Conservation (phyloP, 192 early-diverging fungal genomes). For the Funneliformis mosseae region DNA sequence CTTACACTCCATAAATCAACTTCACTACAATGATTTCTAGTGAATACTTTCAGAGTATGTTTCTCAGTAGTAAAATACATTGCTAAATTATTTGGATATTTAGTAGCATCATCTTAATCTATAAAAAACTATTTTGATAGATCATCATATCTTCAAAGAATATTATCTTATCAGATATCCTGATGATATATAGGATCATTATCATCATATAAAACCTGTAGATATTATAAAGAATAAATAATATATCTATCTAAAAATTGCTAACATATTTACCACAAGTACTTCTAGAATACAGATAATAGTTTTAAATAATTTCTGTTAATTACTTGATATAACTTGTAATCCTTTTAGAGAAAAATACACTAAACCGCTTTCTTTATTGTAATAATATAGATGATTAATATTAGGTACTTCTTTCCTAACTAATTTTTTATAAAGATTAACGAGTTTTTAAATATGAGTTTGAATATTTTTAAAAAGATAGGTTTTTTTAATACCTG, state of each 20-base stretch:
- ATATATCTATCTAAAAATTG: not conserved
- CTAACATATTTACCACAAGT: not conserved
- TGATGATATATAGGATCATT: not conserved
- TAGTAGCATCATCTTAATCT: not conserved
- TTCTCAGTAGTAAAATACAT: too few relatives aligned
- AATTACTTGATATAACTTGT: not conserved
- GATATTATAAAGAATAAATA: not conserved
- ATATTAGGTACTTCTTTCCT: conserved; percentile 9
- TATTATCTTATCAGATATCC: not conserved
- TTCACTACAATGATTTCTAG: not conserved
- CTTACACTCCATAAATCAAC: not conserved
- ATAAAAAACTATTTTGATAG: not conserved
- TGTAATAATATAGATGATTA: not conserved
- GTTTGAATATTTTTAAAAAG: not conserved
- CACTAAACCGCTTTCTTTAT: not conserved
- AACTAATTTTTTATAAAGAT: not conserved
- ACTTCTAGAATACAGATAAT: not conserved
- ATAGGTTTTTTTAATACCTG: conserved; percentile 15
- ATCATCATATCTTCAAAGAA: not conserved
- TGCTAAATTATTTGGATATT: too few relatives aligned
- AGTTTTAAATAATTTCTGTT: not conserved
- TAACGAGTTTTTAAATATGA: not conserved
- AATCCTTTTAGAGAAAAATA: conserved; percentile 1
- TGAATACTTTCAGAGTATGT: too few relatives aligned
- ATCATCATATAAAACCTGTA: not conserved